phyloP scores from a whole-genome alignment of 495 filamentous ascomycete species.

The Letharia lupina region DNA sequence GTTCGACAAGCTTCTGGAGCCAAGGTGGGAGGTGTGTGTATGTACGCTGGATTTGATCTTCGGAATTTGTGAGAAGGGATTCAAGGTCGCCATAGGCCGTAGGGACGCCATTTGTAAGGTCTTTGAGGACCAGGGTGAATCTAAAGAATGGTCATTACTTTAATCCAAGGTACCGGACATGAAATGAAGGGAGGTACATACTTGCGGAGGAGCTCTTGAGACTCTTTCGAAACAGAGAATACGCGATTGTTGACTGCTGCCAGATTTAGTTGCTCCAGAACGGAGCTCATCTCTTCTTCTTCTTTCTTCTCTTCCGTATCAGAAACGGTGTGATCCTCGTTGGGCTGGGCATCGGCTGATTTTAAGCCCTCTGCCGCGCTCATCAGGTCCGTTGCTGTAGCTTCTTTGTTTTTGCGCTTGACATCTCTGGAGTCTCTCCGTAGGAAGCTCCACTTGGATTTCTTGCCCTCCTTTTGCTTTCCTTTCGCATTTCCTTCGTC shows the following conservation, averaged over 20 bases:
- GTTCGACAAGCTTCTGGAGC: slow-evolving; percentile 79
- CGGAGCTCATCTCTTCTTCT: slow-evolving; percentile 61
- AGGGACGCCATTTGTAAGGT: slow-evolving; percentile 83
- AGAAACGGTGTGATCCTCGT: slow-evolving; percentile 31
- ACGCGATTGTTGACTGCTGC: slow-evolving; percentile 68
- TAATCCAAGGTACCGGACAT: background rate
- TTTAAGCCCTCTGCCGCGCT: slow-evolving; percentile 25
- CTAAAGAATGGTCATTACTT: slow-evolving; percentile 5
- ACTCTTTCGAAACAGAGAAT: slow-evolving; percentile 74
- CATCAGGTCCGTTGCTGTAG: slow-evolving; percentile 23
- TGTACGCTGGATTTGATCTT: slow-evolving; percentile 63
- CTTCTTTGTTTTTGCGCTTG: slow-evolving; percentile 34
- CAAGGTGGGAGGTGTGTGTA: slow-evolving; percentile 71
- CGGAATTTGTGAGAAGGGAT: slow-evolving; percentile 68
- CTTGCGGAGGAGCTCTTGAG: slow-evolving; percentile 64
- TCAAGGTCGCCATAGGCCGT: slow-evolving; percentile 88
- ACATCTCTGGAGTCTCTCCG: slow-evolving; percentile 35
- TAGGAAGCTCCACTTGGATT: slow-evolving; percentile 39
- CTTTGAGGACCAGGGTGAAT: slow-evolving; percentile 83
- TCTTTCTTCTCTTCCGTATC: slow-evolving; percentile 47
- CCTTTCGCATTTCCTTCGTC: slow-evolving; percentile 23
- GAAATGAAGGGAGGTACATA: slow-evolving; percentile 1
- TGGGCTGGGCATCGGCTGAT: slow-evolving; percentile 24
- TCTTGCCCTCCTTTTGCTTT: slow-evolving; percentile 34
- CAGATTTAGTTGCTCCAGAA: slow-evolving; percentile 74